A percentile compares a stretch with the other conserved stretches of the same genome.
phyloP scores from a whole-genome alignment of 1,139 yeast genomes.

The Pichia sp. region DNA sequence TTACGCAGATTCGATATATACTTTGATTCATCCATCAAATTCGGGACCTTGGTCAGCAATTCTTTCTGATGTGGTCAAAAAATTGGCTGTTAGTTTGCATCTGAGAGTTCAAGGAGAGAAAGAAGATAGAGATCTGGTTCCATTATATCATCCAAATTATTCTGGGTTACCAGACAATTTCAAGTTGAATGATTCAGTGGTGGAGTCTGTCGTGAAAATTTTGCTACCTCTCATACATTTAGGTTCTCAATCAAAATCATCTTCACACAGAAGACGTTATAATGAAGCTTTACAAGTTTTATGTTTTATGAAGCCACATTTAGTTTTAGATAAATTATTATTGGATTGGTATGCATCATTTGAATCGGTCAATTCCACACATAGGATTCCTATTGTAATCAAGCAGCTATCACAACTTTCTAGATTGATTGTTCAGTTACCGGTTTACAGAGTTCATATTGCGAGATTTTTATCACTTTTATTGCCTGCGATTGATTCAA shows the following conservation, averaged over 20 bases:
- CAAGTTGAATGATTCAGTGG: constrained; percentile 40
- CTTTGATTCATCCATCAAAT: constrained; percentile 90
- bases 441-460: constrained; percentile 69
- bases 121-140: constrained; percentile 26
- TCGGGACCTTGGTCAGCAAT: constrained; percentile 77
- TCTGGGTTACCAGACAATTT: constrained; percentile 40
- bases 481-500: constrained; percentile 81
- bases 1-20: constrained; percentile 64
- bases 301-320: constrained; percentile 56
- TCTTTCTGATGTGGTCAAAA: constrained; percentile 57
- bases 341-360: constrained; percentile 80
- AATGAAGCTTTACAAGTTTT: constrained; percentile 57
- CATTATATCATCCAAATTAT: constrained; percentile 34
- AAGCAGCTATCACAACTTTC: constrained; percentile 61
- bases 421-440: constrained; percentile 60
- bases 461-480: constrained; percentile 66
- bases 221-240: constrained; percentile 54
- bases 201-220: constrained; percentile 47
- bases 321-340: constrained; percentile 58
- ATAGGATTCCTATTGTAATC: constrained; percentile 71
- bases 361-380: constrained; percentile 71
- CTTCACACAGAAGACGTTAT: constrained; percentile 53
- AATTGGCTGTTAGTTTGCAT: constrained; percentile 52
- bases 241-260: constrained; percentile 76
- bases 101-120: constrained; percentile 48